Conservation (phyloP, 306 rosid species). For the Cyclanthera cordifolia region DNA sequence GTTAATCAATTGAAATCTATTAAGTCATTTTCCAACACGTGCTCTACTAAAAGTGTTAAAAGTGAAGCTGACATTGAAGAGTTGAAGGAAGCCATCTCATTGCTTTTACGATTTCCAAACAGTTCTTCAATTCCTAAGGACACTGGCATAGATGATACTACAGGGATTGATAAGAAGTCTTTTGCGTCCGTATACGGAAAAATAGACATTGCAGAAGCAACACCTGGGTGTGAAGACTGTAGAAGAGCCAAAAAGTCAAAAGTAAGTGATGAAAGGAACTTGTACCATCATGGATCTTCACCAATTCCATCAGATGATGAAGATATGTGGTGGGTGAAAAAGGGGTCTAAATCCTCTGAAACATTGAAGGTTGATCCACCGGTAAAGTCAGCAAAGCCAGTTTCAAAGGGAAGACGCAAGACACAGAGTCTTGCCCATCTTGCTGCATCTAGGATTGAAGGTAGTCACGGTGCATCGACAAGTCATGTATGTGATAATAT, state of each 20-base stretch:
- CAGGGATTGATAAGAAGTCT: constrained; percentile 43
- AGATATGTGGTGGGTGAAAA: constrained; percentile 81
- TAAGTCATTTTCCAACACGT: constrained; percentile 21
- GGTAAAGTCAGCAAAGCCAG: constrained; percentile 51
- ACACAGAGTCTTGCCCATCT: constrained; percentile 80
- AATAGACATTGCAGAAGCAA: constrained; percentile 50
- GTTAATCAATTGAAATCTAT: constrained; percentile 35
- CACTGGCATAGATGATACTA: constrained; percentile 44
- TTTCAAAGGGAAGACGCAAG: constrained; percentile 62
- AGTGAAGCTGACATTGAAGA: constrained; percentile 48
- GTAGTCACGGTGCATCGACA: constrained; percentile 95
- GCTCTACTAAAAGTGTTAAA: constrained; percentile 35
- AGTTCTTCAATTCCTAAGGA: constrained; percentile 25
- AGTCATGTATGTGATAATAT: constrained; percentile 84
- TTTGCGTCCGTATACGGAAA: constrained; percentile 32
- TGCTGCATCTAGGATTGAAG: constrained; percentile 86
- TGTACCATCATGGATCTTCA: constrained; percentile 38
- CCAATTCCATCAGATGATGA: constrained; percentile 55
- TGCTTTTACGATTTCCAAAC: constrained; percentile 56
- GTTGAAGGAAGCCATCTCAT: constrained; percentile 53
- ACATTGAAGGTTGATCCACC: constrained; percentile 61
- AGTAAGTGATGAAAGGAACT: constrained; percentile 55
- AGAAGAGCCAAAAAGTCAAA: constrained; percentile 71
- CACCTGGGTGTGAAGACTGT: constrained; percentile 96
- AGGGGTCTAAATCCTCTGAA: constrained; percentile 57